Percentiles rank a stretch among this genome's conserved stretches.
Conservation (phyloP, 371 early-diverging fungal species). For the Rhizopus microsporus region DNA sequence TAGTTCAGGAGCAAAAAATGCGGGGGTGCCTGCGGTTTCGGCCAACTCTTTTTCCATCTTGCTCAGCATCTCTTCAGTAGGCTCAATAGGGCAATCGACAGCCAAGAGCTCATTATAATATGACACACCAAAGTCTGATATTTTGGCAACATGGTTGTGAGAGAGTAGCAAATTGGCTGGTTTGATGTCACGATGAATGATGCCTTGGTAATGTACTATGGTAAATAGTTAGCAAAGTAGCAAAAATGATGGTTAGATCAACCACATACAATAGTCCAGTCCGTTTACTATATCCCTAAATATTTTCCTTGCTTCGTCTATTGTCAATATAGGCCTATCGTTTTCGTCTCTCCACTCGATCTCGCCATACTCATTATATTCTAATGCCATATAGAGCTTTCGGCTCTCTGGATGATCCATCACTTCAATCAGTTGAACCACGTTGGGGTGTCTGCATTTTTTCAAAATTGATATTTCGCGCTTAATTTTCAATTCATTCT, state of each 20-base stretch:
- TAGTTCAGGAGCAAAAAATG: constrained; percentile 97
- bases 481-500: constrained; percentile 86
- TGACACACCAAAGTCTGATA: constrained; percentile 96
- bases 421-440: constrained; percentile 88
- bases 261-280: constrained; percentile 78
- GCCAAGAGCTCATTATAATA: constrained; percentile 58
- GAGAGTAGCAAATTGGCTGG: constrained; percentile 88
- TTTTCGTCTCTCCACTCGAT: constrained; percentile 82
- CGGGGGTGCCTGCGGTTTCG: constrained; percentile 96
- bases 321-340: constrained; percentile 65
- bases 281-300: constrained; percentile 92
- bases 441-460: constrained; percentile 92
- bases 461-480: constrained; percentile 95
- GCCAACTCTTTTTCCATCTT: constrained; percentile 79
- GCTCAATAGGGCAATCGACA: constrained; percentile 19
- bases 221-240: not conserved
- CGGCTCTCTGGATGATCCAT: constrained; percentile 90
- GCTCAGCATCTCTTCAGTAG: constrained; percentile 23
- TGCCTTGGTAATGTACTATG: constrained; percentile 86
- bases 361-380: constrained; percentile 91
- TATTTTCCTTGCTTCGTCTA: constrained; percentile 72
- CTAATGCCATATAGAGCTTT: constrained; percentile 88
- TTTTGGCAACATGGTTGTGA: constrained; percentile 79
- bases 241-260: not conserved
- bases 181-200: constrained; percentile 93